A percentile compares a stretch with the other conserved stretches of the same genome.
Conservation (phyloP, 164 flowering plant genomes). For the Chimonanthus salicifolius region DNA sequence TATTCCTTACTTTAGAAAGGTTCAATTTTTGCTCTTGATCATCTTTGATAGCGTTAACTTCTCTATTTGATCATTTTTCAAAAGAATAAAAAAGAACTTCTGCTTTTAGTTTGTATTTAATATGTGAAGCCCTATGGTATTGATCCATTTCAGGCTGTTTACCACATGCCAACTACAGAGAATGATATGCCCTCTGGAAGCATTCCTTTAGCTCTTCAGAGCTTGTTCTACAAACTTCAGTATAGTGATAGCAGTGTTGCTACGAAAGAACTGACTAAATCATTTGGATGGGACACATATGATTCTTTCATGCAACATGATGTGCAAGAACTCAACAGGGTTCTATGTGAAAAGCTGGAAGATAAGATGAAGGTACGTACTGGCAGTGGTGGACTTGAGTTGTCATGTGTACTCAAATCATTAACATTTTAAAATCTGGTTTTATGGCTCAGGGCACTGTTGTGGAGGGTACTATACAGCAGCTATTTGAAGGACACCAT, state of each 20-base stretch:
- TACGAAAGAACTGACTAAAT: slow-evolving; percentile 87
- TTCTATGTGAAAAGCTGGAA: slow-evolving; percentile 86
- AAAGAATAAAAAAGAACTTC: not conserved
- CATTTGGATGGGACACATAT: slow-evolving; percentile 97
- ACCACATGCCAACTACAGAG: slow-evolving; percentile 96
- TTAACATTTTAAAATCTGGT: slow-evolving; percentile 5
- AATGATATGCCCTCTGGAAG: slow-evolving; percentile 88
- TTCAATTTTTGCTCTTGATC: slow-evolving; percentile 12
- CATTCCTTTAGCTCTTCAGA: slow-evolving; percentile 85
- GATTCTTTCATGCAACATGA: slow-evolving; percentile 98
- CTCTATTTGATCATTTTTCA: not conserved
- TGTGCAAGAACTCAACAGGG: slow-evolving; percentile 91
- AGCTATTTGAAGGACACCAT: slow-evolving; percentile 90
- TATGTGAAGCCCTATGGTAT: not conserved
- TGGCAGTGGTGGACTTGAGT: not conserved
- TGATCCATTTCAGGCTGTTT: slow-evolving; percentile 66
- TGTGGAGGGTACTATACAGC: slow-evolving; percentile 91
- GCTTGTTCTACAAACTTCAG: slow-evolving; percentile 90
- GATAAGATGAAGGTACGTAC: slow-evolving; percentile 80
- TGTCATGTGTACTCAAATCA: not conserved
- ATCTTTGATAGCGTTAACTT: not conserved
- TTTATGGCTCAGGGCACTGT: slow-evolving; percentile 63
- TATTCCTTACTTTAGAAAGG: slow-evolving; percentile 90
- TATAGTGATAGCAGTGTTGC: slow-evolving; percentile 86
- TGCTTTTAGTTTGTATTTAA: too few species aligned